A percentile compares a stretch with the other conserved stretches of the same genome.
Evolutionary conservation across 2,329 filamentous ascomycete species (phyloP).

Genomic region (Botryotinia calthae): DNA sequence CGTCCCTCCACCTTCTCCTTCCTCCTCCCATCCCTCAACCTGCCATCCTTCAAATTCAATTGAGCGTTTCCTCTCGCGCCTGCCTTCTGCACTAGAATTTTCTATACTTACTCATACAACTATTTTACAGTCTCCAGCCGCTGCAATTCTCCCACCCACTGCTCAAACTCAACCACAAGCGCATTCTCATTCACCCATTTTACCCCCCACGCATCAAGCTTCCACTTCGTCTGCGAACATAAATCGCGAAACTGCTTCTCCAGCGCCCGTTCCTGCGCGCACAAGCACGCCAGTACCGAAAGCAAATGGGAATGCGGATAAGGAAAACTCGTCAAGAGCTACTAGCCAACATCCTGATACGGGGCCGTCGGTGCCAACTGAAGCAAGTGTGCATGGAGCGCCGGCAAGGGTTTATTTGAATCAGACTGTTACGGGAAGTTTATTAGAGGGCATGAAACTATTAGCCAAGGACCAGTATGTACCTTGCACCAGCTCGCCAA

Average conservation of each 20-base stretch:
- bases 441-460: conserved; percentile 73
- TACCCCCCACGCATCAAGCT: conserved; percentile 22
- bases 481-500: not conserved
- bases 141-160: not conserved
- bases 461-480: conserved; percentile 69
- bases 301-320: conserved; percentile 37
- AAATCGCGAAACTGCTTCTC: conserved; percentile 25
- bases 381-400: conserved; percentile 63
- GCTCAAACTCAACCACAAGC: not conserved
- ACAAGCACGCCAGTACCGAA: conserved; percentile 49
- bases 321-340: conserved; percentile 46
- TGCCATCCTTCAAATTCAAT: conserved; percentile 8
- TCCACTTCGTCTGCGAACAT: conserved; percentile 29
- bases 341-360: conserved; percentile 56
- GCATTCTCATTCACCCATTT: not conserved
- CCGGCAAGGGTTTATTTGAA: conserved; percentile 70
- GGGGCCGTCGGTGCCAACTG: conserved; percentile 53
- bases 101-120: conserved; percentile 12
- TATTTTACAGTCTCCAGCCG: conserved; percentile 11
- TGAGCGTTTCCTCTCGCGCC: conserved; percentile 7
- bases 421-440: conserved; percentile 62
- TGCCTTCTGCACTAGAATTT: conserved; percentile 5
- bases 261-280: conserved; percentile 38
- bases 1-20: not conserved
- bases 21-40: not conserved